Conservation (phyloP, 116 monocot genomes). For the Zostera marina region DNA sequence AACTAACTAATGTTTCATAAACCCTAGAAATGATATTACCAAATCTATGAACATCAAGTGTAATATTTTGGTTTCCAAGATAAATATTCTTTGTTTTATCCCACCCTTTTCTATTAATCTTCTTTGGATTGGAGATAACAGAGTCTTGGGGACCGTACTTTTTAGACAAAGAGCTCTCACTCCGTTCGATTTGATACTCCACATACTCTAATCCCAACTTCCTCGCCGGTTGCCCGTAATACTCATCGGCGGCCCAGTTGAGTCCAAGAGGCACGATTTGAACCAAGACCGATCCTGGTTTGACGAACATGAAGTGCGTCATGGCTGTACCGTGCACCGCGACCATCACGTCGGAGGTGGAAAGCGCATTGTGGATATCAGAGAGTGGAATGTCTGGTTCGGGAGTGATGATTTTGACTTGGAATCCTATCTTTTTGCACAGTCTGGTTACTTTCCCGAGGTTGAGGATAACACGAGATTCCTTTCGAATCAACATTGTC, state of each 20-base stretch:
- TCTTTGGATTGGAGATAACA: slow-evolving; percentile 38
- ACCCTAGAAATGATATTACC: slow-evolving; percentile 15
- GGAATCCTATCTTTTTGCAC: neutral
- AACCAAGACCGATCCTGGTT: slow-evolving; percentile 31
- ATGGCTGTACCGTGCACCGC: slow-evolving; percentile 82
- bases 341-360: slow-evolving; percentile 36
- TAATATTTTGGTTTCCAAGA: slow-evolving; percentile 60
- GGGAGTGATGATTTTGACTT: neutral
- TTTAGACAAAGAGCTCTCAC: slow-evolving; percentile 48
- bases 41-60: slow-evolving; percentile 44
- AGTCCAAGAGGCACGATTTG: slow-evolving; percentile 60
- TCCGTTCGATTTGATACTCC: slow-evolving; percentile 21
- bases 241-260: slow-evolving; percentile 21
- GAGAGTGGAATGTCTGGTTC: slow-evolving; percentile 22
- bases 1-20: neutral
- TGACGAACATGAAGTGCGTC: slow-evolving; percentile 73
- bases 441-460: slow-evolving; percentile 19
- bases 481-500: slow-evolving; percentile 34
- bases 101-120: slow-evolving; percentile 45
- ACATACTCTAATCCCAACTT: slow-evolving; percentile 37
- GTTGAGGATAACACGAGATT: slow-evolving; percentile 47
- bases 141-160: slow-evolving; percentile 31
- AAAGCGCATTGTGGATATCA: slow-evolving; percentile 27
- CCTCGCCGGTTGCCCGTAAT: slow-evolving; percentile 39
- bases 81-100: slow-evolving; percentile 46